Evolutionary conservation across 768 basidiomycete genomes (phyloP).

Genomic region (Pleurotus tuoliensis): DNA sequence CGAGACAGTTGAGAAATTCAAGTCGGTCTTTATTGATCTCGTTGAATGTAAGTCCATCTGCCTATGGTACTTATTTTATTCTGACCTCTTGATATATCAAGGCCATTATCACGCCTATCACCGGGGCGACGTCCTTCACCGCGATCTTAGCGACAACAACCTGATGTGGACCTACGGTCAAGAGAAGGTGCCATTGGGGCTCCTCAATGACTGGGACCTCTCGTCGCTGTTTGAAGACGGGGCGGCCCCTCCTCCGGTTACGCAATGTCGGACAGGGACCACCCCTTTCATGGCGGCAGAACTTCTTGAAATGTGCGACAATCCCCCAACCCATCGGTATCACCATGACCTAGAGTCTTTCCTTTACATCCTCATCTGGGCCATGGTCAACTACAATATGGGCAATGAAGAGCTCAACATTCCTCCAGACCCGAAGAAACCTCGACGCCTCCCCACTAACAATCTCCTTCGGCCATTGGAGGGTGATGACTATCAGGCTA

Average conservation of each 20-base stretch:
- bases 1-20: background rate
- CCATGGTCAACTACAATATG: background rate
- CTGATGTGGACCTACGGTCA: constrained; percentile 19
- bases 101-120: constrained; percentile 24
- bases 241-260: constrained; percentile 3
- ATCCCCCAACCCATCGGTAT: constrained; percentile 16
- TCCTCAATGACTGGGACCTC: constrained; percentile 28
- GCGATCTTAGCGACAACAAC: constrained; percentile 27
- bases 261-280: constrained; percentile 16
- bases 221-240: background rate
- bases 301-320: constrained; percentile 13
- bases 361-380: constrained; percentile 20
- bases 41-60: background rate
- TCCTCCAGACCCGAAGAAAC: background rate
- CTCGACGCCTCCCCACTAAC: too few relatives aligned
- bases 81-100: background rate
- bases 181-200: constrained; percentile 9
- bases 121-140: constrained; percentile 18
- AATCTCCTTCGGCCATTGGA: background rate
- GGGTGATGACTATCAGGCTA: background rate
- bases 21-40: background rate
- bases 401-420: background rate
- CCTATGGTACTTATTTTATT: background rate
- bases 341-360: constrained; percentile 30
- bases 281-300: constrained; percentile 29